phyloP scores from a whole-genome alignment of 495 filamentous ascomycete species.

The Talaromyces nanjingensis region DNA sequence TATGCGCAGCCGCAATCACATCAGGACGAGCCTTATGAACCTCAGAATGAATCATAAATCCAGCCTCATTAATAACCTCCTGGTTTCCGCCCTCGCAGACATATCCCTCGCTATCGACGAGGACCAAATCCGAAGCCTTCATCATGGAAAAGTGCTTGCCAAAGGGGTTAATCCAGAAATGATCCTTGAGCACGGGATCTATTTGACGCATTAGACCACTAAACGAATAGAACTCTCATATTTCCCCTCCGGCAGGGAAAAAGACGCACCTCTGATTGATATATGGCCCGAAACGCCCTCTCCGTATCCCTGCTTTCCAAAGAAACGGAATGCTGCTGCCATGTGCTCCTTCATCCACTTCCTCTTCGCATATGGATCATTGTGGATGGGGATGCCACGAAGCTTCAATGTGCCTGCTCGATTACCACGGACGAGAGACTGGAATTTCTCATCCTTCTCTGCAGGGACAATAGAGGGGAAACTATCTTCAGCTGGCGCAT shows the following conservation, averaged over 20 bases:
- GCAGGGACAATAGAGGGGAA: conserved; percentile 9
- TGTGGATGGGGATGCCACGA: conserved; percentile 51
- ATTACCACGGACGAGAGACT: conserved; percentile 33
- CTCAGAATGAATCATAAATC: conserved; percentile 58
- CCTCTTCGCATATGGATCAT: conserved; percentile 51
- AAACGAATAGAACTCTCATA: neutral
- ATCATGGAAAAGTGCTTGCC: conserved; percentile 52
- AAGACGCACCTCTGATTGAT: conserved; percentile 34
- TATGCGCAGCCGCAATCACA: conserved; percentile 44
- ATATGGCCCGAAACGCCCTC: conserved; percentile 65
- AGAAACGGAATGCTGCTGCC: conserved; percentile 65
- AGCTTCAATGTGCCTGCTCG: conserved; percentile 39
- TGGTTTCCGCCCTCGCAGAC: conserved; percentile 45
- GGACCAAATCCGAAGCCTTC: conserved; percentile 42
- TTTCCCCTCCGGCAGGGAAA: neutral
- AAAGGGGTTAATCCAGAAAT: conserved; percentile 64
- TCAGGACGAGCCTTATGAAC: conserved; percentile 45
- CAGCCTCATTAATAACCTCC: conserved; percentile 54
- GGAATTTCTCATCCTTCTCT: conserved; percentile 26
- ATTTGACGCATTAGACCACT: conserved; percentile 20
- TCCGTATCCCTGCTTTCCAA: conserved; percentile 61
- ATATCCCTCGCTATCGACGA: conserved; percentile 42
- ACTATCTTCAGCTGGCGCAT: neutral
- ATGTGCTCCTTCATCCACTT: conserved; percentile 66
- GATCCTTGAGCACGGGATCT: conserved; percentile 50